These are phyloP conservation scores for Erodium chrysanthum DNA, from an alignment of 441 rosid species.

Conservation along the genomic window DNA sequence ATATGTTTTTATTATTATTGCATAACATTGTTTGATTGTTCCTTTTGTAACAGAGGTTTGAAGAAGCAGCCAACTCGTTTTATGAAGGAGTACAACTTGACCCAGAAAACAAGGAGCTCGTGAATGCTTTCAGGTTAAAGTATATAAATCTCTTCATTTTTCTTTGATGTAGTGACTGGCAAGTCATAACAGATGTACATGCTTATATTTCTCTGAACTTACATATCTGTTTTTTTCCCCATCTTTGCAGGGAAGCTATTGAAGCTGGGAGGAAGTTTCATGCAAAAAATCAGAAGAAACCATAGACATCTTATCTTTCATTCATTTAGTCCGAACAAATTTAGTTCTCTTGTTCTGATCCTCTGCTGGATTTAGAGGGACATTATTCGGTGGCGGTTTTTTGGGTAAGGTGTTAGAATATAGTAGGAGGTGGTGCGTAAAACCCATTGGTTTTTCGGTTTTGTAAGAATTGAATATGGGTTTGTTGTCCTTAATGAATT, in stretches of 20 bases:
- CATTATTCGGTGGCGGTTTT: background rate
- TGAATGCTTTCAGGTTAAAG: conserved; percentile 55
- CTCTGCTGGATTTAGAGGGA: background rate
- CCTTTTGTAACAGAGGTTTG: conserved; percentile 49
- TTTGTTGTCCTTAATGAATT: no score
- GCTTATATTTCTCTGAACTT: no score
- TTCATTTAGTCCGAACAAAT: background rate
- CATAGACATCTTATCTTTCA: conserved; percentile 14
- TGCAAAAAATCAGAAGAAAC: conserved; percentile 31
- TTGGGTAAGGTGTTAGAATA: background rate
- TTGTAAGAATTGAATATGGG: no score
- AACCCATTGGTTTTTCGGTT: no score
- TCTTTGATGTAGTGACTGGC: no score
- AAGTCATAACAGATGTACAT: no score
- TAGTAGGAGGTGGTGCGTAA: background rate
- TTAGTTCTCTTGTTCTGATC: background rate
- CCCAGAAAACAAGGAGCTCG: conserved; percentile 77
- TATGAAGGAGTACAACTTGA: conserved; percentile 73
- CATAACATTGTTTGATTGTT: background rate
- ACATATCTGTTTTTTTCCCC: no score
- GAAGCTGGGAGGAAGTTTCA: conserved; percentile 74
- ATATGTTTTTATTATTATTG: no score
- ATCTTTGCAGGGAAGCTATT: conserved; percentile 61
- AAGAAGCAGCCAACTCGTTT: conserved; percentile 87
- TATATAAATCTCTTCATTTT: no score